Evolutionary conservation across 495 filamentous ascomycete species (phyloP), one percentile per base, ranked within the genome.

Genomic region (Hypomontagnella monticulosa): DNA sequence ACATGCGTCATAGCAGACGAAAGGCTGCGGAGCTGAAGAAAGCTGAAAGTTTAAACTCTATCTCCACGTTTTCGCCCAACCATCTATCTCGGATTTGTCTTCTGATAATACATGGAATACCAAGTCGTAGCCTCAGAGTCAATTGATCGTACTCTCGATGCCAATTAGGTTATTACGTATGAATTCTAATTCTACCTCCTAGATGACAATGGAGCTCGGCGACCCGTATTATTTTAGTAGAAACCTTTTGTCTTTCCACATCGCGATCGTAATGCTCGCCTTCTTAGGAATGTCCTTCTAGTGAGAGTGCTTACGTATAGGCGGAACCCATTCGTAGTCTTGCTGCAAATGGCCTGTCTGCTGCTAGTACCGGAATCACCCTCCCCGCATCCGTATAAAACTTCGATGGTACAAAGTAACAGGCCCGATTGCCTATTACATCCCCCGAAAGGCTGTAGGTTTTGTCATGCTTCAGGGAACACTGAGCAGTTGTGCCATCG

Each of bases 1-100:
- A n/a, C 48, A 57, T 67, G 57, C 63, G 63, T 61, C 63, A 66
- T 66, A 50, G 12, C 40, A n/a, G 34, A 46, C 50, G 41, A 51
- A 55, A 61, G 52, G 42, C 53, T 64, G 40, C 20, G 10, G 40
- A 16, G 23, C 49, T 61, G 20, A 54, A 32, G 36, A 19, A 40
- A 19, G 23, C 6, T 23, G 16, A n/a, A 32, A 34, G 4, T n/a
- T n/a, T 15, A 32, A 5, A 32, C 8, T 37, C 10, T 5, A 6
- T 58, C 14, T 49, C 18, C 16, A 41, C 33, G 20, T 58, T 49
- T 20, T 30, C 47, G 12, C 33, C 27, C n/a, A n/a, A 2, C 23
- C 23, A 27, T 47, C 20, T 4, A 47, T 27, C 20, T 43, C 7
- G 20, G 32, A 30, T 16, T 5, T 32, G 27, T 1, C 19, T 47